phyloP scores from a whole-genome alignment of 768 basidiomycete genomes.

The Suillus variegatus region DNA sequence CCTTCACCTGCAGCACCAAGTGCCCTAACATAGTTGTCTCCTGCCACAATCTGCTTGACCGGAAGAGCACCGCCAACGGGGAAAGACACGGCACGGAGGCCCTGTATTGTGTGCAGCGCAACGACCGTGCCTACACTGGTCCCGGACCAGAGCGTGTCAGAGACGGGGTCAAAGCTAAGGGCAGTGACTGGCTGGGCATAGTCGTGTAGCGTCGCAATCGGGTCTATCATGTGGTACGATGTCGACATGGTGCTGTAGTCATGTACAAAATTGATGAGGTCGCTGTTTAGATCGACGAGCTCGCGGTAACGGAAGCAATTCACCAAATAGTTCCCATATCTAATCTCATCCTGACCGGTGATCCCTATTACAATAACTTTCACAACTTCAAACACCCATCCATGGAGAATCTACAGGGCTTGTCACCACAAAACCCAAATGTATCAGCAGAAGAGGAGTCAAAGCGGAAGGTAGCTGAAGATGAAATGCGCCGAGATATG shows the following conservation, averaged over 20 bases:
- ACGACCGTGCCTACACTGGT: slow-evolving; percentile 67
- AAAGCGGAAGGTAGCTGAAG: slow-evolving; percentile 62
- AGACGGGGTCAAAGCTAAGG: slow-evolving; percentile 87
- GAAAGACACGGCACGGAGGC: slow-evolving; percentile 70
- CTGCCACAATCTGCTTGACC: slow-evolving; percentile 74
- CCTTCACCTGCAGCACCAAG: slow-evolving; percentile 60
- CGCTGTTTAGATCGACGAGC: slow-evolving; percentile 1
- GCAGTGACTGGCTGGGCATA: slow-evolving; percentile 60
- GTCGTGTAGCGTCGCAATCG: slow-evolving; percentile 17
- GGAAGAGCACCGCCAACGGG: slow-evolving; percentile 66
- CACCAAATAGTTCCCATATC: slow-evolving; percentile 4
- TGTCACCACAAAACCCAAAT: slow-evolving; percentile 32
- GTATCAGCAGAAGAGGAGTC: slow-evolving; percentile 56
- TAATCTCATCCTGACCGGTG: background rate
- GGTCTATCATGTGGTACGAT: slow-evolving; percentile 20
- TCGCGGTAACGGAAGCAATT: slow-evolving; percentile 1
- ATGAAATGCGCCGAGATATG: slow-evolving; percentile 74
- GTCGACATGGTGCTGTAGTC: slow-evolving; percentile 14
- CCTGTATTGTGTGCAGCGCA: slow-evolving; percentile 65
- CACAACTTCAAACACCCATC: background rate
- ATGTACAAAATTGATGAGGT: background rate
- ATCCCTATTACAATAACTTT: background rate
- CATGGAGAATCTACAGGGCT: slow-evolving; percentile 30
- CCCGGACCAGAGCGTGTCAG: slow-evolving; percentile 89
- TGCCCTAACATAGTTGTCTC: slow-evolving; percentile 78